Evolutionary conservation across 1,139 yeast genomes (phyloP).

Genomic region (Diutina siamensis): DNA sequence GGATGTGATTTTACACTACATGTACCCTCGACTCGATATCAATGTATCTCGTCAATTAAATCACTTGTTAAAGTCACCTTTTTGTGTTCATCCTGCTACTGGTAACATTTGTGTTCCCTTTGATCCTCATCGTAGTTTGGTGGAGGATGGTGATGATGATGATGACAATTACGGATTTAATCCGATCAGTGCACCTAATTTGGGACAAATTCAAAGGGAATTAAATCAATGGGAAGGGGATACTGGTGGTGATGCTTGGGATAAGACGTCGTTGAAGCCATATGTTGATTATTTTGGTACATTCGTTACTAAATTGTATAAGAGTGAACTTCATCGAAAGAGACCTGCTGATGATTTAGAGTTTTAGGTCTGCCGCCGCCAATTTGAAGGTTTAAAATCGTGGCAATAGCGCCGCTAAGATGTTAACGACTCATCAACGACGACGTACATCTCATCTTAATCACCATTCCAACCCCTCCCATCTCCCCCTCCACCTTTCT

Average conservation of each 20-base stretch:
- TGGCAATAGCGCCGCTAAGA: no score
- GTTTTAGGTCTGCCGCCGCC: no score
- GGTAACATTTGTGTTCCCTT: constrained; percentile 98
- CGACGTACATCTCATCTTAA: no score
- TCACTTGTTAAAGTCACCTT: constrained; percentile 94
- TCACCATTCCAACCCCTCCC: no score
- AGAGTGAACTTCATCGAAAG: constrained; percentile 33
- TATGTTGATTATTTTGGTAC: constrained; percentile 60
- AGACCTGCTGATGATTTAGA: constrained; percentile 22
- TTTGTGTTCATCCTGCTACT: constrained; percentile 94
- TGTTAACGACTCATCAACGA: no score
- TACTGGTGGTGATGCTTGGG: constrained; percentile 22
- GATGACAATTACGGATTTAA: constrained; percentile 44
- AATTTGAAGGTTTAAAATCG: no score
- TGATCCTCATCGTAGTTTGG: constrained; percentile 36
- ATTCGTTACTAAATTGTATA: constrained; percentile 47
- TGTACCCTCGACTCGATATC: constrained; percentile 87
- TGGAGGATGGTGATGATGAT: constrained; percentile 10
- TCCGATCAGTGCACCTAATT: constrained; percentile 73
- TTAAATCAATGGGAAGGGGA: constrained; percentile 33
- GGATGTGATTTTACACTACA: constrained; percentile 66
- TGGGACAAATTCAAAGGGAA: constrained; percentile 48
- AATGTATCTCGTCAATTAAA: constrained; percentile 85
- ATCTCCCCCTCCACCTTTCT: no score
- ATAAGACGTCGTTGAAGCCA: constrained; percentile 62